phyloP scores from a whole-genome alignment of 2,329 filamentous ascomycete genomes.

The Didymella exigua region DNA sequence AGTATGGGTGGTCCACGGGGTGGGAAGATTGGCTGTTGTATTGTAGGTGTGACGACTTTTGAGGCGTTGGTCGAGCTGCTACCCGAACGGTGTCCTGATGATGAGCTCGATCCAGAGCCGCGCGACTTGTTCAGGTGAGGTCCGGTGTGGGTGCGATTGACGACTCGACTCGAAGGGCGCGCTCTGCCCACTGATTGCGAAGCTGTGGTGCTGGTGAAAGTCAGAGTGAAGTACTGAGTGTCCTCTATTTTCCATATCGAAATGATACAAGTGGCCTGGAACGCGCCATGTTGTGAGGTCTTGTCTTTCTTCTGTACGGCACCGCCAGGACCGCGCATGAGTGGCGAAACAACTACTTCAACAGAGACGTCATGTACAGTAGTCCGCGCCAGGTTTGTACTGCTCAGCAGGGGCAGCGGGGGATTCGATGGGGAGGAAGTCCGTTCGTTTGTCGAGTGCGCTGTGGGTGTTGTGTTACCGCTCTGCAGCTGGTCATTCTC shows the following conservation, averaged over 20 bases:
- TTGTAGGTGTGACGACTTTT: conserved; percentile 58
- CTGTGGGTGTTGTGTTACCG: conserved; percentile 40
- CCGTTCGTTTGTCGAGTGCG: conserved; percentile 15
- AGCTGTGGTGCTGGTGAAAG: conserved; percentile 66
- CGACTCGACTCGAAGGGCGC: conserved; percentile 47
- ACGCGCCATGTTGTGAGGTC: conserved; percentile 37
- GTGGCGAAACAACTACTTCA: conserved; percentile 68
- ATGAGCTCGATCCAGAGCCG: conserved; percentile 50
- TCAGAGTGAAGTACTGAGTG: conserved; percentile 73
- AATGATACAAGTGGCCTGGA: conserved; percentile 76
- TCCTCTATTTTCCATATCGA: conserved; percentile 74
- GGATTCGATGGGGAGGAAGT: conserved; percentile 9
- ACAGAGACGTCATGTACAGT: conserved; percentile 66
- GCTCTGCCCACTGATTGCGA: conserved; percentile 19
- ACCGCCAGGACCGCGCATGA: conserved; percentile 18
- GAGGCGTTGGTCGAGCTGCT: conserved; percentile 45
- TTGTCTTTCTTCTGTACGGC: conserved; percentile 21
- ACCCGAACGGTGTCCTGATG: conserved; percentile 41
- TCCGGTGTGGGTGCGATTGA: conserved; percentile 50
- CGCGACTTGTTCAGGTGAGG: conserved; percentile 40
- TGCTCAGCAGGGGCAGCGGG: conserved; percentile 37
- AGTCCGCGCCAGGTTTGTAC: conserved; percentile 46
- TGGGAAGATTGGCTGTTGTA: conserved; percentile 67
- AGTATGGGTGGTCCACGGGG: conserved; percentile 69
- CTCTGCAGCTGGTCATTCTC: conserved; percentile 25